Evolutionary conservation across 495 filamentous ascomycete species (phyloP), one percentile per base, ranked within the genome.

Genomic region (Hypoxylon lenormandii): DNA sequence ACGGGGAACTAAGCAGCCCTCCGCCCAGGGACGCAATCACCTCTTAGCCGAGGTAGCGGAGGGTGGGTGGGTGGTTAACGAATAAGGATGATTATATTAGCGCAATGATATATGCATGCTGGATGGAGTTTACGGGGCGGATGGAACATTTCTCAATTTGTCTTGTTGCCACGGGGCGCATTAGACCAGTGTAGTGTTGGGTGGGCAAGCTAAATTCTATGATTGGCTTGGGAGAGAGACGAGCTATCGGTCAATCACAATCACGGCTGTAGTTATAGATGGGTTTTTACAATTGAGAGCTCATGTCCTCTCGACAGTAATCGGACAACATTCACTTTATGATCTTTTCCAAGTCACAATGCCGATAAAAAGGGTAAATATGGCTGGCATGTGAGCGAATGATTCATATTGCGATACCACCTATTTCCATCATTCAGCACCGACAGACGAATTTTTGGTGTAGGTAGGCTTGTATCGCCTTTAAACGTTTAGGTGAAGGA

Each of bases 121-220:
- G 60, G 50, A 53, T 36, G 70, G 64, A 66, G 64, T 72, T 71
- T 46, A 58, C 43, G 28, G 64, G 60, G 54, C 15, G 53, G 63
- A 26, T 60, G 63, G 55, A 70, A 3, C 30, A 45, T 49, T 22
- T 59, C 53, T 63, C 42, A 51, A 36, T 36, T 45, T 21, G 42
- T 42, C 40, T 60, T 47, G 19, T 47, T 53, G 36, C 51, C 38
- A 52, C 23, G 42, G 42, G 62, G 46, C 51, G 57, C 38, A 71
- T 58, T 66, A 71, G 60, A 71, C 36, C 18, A 61, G 45, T 49
- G 52, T 48, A 61, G 68, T 66, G 61, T 65, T 61, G 61, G 61
- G 42, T 30, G 61, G 48, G 38, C 50, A 43, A 48, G 38, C 30
- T 36, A 11, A 49, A 45, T 62, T 22, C 30, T 19, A 1, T 18